phyloP scores from a whole-genome alignment of 1,284 basidiomycete species.

The Hemileia vastatrix region DNA sequence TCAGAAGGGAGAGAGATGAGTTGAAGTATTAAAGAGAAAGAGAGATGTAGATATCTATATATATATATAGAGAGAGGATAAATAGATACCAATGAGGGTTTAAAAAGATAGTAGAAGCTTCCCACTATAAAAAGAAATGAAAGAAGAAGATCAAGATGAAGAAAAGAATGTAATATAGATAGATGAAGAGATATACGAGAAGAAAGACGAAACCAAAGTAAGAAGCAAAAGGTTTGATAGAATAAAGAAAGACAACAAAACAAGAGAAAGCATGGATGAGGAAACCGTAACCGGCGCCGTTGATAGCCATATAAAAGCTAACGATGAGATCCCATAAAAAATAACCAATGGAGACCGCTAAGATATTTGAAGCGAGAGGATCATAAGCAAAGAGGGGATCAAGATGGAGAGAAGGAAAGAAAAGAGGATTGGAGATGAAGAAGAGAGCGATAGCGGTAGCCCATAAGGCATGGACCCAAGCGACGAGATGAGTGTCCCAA shows the following conservation, averaged over 20 bases:
- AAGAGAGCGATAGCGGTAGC: constrained; percentile 13
- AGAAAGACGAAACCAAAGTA: constrained; percentile 23
- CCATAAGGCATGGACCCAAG: constrained; percentile 21
- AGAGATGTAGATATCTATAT: background rate
- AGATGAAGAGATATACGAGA: background rate
- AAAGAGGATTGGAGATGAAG: constrained; percentile 1
- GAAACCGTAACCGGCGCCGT: constrained; percentile 11
- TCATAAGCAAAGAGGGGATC: constrained; percentile 22
- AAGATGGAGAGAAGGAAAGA: constrained; percentile 5
- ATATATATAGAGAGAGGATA: background rate
- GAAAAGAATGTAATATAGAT: background rate
- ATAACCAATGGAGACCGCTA: constrained; percentile 19
- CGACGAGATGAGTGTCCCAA: constrained; percentile 22
- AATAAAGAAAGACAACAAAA: constrained; percentile 19
- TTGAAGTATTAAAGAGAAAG: background rate
- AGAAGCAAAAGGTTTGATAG: constrained; percentile 17
- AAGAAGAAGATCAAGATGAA: background rate
- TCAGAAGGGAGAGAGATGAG: background rate
- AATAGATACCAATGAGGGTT: constrained; percentile 23
- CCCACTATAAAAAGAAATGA: constrained; percentile 13
- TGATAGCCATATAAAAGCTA: constrained; percentile 8
- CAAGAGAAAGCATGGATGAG: constrained; percentile 18
- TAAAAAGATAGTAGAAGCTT: constrained; percentile 22
- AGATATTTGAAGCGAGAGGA: constrained; percentile 12
- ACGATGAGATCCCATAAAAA: constrained; percentile 22